Conservation (phyloP, 345 rosid genomes). For the Salix udensis region DNA sequence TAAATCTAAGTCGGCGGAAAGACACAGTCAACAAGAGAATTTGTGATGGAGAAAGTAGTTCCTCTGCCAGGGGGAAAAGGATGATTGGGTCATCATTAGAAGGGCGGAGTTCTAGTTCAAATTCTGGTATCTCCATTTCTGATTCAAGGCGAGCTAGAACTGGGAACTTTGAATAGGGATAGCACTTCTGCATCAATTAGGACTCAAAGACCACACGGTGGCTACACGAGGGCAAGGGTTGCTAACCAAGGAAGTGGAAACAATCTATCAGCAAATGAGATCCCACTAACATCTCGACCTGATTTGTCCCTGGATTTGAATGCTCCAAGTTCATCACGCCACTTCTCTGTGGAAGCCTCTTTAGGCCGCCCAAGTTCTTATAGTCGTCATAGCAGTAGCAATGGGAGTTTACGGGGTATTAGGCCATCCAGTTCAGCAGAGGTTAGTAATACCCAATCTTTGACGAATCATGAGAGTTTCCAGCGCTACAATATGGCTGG, state of each 20-base stretch:
- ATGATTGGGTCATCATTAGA: slow-evolving; percentile 43
- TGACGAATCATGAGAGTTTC: slow-evolving; percentile 49
- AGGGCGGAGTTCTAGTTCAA: slow-evolving; percentile 35
- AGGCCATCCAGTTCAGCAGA: slow-evolving; percentile 59
- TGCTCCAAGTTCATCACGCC: slow-evolving; percentile 36
- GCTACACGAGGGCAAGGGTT: slow-evolving; percentile 39
- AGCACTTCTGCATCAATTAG: slow-evolving; percentile 39
- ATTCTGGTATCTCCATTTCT: slow-evolving; percentile 45
- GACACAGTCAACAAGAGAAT: slow-evolving; percentile 44
- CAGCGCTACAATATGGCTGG: slow-evolving; percentile 65
- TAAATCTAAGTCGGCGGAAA: slow-evolving; percentile 39
- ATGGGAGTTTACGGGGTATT: slow-evolving; percentile 37
- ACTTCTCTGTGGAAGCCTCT: slow-evolving; percentile 33
- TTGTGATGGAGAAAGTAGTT: slow-evolving; percentile 63
- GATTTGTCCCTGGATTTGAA: slow-evolving; percentile 37
- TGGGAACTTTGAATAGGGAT: slow-evolving; percentile 40
- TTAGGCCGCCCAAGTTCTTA: slow-evolving; percentile 22
- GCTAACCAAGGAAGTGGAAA: slow-evolving; percentile 43
- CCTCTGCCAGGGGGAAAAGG: slow-evolving; percentile 56
- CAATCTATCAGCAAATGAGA: slow-evolving; percentile 31
- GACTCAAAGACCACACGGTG: slow-evolving; percentile 45
- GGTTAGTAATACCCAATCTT: slow-evolving; percentile 37
- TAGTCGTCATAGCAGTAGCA: slow-evolving; percentile 32
- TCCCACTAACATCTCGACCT: slow-evolving; percentile 41
- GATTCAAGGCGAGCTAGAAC: slow-evolving; percentile 58